Evolutionary conservation across 805 yeast species (phyloP).

Genomic region (Sungouiozyma intestinalis): DNA sequence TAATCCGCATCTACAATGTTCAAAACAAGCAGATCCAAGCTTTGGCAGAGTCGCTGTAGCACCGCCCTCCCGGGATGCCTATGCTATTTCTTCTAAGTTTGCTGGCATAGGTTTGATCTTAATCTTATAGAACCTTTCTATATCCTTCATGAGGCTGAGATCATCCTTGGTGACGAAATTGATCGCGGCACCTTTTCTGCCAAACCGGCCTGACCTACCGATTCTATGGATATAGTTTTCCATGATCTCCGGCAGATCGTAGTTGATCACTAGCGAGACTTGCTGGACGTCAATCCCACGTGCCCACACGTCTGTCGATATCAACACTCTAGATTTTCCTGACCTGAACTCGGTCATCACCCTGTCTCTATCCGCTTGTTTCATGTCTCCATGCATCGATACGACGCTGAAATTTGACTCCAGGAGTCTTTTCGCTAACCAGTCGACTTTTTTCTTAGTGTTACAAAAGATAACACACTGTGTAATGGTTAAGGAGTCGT

Average conservation of each 20-base stretch:
- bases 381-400: constrained; percentile 93
- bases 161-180: constrained; percentile 84
- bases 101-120: constrained; percentile 92
- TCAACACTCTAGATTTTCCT: constrained; percentile 86
- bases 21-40: constrained; percentile 22
- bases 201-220: constrained; percentile 98
- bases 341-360: constrained; percentile 94
- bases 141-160: constrained; percentile 62
- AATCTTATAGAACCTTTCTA: constrained; percentile 83
- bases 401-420: constrained; percentile 83
- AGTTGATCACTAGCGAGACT: constrained; percentile 88
- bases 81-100: constrained; percentile 41
- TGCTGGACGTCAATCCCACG: constrained; percentile 98
- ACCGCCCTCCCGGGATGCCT: neutral
- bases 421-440: constrained; percentile 63
- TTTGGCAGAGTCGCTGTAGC: constrained; percentile 13
- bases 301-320: constrained; percentile 92
- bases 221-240: constrained; percentile 96
- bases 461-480: constrained; percentile 98
- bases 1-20: constrained; percentile 16
- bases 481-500: constrained; percentile 90
- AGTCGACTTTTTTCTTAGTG: constrained; percentile 89
- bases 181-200: constrained; percentile 96
- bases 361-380: constrained; percentile 85
- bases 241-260: constrained; percentile 81